Conservation (phyloP, 1,284 basidiomycete genomes). For the Malassezia nana region DNA sequence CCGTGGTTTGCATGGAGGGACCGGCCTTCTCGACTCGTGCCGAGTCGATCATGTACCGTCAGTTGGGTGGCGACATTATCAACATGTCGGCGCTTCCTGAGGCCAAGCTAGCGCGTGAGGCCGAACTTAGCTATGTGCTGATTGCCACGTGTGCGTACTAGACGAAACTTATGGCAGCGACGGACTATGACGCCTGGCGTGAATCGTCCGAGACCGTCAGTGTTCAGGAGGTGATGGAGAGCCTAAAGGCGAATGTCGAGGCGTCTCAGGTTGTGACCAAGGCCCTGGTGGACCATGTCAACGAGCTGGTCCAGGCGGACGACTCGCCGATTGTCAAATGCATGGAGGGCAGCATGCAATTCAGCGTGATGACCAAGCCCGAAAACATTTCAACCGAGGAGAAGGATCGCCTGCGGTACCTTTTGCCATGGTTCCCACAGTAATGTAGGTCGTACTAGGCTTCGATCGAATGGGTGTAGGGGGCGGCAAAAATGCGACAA, state of each 20-base stretch:
- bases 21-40: slow-evolving; percentile 86
- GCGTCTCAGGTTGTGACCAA: slow-evolving; percentile 63
- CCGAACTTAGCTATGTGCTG: slow-evolving; percentile 59
- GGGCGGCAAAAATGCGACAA: slow-evolving; percentile 28
- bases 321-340: slow-evolving; percentile 19
- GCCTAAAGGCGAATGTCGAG: slow-evolving; percentile 71
- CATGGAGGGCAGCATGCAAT: slow-evolving; percentile 33
- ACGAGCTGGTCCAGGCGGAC: slow-evolving; percentile 47
- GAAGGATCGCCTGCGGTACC: slow-evolving; percentile 63
- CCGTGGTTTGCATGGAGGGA: slow-evolving; percentile 93
- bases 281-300: slow-evolving; percentile 67
- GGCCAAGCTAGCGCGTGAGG: slow-evolving; percentile 87
- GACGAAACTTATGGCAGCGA: slow-evolving; percentile 39
- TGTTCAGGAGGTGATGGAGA: slow-evolving; percentile 77
- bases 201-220: slow-evolving; percentile 71
- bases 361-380: slow-evolving; percentile 63
- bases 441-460: neutral
- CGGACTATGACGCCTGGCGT: slow-evolving; percentile 52
- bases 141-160: slow-evolving; percentile 44
- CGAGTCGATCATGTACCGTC: slow-evolving; percentile 85
- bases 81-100: slow-evolving; percentile 87
- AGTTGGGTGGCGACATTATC: slow-evolving; percentile 61
- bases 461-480: neutral
- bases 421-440: slow-evolving; percentile 53
- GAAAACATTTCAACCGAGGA: slow-evolving; percentile 60